Conservation (phyloP, 495 filamentous ascomycete genomes). For the Schizothecium vesticola region DNA sequence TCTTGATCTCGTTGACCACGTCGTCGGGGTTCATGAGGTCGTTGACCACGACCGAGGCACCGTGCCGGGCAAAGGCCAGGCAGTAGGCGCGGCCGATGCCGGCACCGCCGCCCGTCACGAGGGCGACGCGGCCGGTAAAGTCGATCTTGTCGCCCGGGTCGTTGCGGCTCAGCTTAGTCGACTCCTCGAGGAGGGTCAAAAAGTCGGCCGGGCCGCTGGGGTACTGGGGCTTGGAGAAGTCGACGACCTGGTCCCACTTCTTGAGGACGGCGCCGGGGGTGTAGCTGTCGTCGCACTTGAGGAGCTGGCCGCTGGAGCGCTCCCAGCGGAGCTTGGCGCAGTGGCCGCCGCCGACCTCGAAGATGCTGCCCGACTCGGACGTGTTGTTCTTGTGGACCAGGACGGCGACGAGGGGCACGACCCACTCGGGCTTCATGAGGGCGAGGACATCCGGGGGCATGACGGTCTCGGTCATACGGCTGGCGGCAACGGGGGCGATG, state of each 20-base stretch:
- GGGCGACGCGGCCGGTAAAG: constrained; percentile 85
- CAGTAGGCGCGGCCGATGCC: constrained; percentile 92
- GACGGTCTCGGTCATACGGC: constrained; percentile 93
- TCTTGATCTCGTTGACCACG: constrained; percentile 87
- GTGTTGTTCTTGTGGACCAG: constrained; percentile 86
- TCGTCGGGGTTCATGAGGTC: constrained; percentile 90
- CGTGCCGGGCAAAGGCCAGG: constrained; percentile 82
- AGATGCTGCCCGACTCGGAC: constrained; percentile 80
- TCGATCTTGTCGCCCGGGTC: constrained; percentile 70
- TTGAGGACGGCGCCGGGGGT: constrained; percentile 83
- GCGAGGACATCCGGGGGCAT: constrained; percentile 94
- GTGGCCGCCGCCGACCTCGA: constrained; percentile 90
- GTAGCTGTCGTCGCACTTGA: constrained; percentile 83
- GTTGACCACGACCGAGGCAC: constrained; percentile 90
- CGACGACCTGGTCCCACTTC: constrained; percentile 81
- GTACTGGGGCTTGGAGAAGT: constrained; percentile 81
- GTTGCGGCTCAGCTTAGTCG: constrained; percentile 69
- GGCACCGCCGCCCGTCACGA: constrained; percentile 89
- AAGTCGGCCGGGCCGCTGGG: constrained; percentile 88
- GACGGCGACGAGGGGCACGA: constrained; percentile 88
- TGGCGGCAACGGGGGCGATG: constrained; percentile 94
- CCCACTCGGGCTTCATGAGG: constrained; percentile 89
- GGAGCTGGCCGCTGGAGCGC: constrained; percentile 80
- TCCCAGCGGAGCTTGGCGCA: constrained; percentile 94
- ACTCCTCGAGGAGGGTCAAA: constrained; percentile 78